Evolutionary conservation across 2,329 filamentous ascomycete genomes (phyloP).

Genomic region (Venturiaceae sp.): DNA sequence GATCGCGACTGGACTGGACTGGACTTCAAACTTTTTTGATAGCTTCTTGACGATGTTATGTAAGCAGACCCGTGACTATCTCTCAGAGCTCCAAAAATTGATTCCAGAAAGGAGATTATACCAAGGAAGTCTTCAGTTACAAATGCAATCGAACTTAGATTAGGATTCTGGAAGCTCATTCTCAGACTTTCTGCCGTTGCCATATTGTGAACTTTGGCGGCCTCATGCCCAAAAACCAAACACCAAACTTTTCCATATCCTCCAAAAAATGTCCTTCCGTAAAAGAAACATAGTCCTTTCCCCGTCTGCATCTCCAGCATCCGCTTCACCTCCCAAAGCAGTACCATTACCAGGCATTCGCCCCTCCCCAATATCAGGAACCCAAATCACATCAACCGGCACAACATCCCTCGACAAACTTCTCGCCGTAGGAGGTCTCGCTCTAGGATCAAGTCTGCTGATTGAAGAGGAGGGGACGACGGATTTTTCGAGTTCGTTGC

Average conservation of each 20-base stretch:
- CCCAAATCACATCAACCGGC: conserved; percentile 83
- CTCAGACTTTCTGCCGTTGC: not conserved
- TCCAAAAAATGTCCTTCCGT: conserved; percentile 44
- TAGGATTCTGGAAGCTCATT: not conserved
- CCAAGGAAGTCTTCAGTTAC: too few species aligned
- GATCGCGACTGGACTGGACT: too few species aligned
- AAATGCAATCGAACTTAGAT: not conserved
- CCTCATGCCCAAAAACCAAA: not conserved
- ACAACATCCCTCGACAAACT: conserved; percentile 76
- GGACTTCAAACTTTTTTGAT: too few species aligned
- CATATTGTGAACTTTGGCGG: not conserved
- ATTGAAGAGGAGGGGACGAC: conserved; percentile 88
- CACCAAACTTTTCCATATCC: not conserved
- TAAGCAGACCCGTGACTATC: too few species aligned
- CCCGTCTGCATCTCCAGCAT: conserved; percentile 15
- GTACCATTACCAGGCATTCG: conserved; percentile 47
- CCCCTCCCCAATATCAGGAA: conserved; percentile 81
- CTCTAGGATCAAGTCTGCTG: conserved; percentile 70
- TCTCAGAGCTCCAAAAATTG: too few species aligned
- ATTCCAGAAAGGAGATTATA: too few species aligned
- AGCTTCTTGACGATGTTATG: too few species aligned
- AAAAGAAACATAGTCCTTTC: conserved; percentile 54
- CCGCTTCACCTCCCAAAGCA: conserved; percentile 15
- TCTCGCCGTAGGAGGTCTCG: conserved; percentile 79
- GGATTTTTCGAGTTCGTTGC: conserved; percentile 76